Percentiles rank a stretch among this genome's conserved stretches.
Conservation (phyloP, 352 stramenopile species). For the Detonula confervacea region DNA sequence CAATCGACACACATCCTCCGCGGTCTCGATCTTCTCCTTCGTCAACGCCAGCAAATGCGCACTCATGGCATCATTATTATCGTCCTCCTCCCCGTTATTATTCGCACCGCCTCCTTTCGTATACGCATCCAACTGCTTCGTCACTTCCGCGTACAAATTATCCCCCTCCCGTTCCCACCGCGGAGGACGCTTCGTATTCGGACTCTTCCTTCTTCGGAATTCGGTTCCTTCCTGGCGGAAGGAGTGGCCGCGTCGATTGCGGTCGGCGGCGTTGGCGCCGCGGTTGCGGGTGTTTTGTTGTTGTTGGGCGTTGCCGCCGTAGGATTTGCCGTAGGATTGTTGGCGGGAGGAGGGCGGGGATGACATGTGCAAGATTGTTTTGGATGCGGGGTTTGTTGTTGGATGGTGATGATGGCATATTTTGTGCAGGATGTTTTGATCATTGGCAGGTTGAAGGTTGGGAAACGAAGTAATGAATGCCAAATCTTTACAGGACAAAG, state of each 20-base stretch:
- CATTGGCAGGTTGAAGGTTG: too few species aligned
- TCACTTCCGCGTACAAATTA: constrained; percentile 59
- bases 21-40: constrained; percentile 4
- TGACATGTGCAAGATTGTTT: too few species aligned
- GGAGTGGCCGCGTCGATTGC: constrained; percentile 49
- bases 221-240: constrained; percentile 26
- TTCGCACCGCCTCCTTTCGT: background rate
- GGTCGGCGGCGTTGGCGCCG: constrained; percentile 47
- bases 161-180: constrained; percentile 79
- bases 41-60: constrained; percentile 5
- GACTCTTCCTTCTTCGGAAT: background rate
- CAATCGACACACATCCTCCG: constrained; percentile 30
- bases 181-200: constrained; percentile 56
- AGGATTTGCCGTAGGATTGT: background rate
- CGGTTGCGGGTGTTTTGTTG: constrained; percentile 20
- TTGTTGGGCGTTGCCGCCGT: background rate
- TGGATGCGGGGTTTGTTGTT: too few species aligned
- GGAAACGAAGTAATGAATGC: too few species aligned
- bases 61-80: constrained; percentile 13
- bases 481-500: too few species aligned
- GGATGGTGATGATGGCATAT: too few species aligned
- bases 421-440: too few species aligned
- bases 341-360: background rate
- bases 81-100: constrained; percentile 16
- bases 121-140: constrained; percentile 16